Conservation (phyloP, 2,329 filamentous ascomycete genomes). For the Teratosphaeria epicoccoides region DNA sequence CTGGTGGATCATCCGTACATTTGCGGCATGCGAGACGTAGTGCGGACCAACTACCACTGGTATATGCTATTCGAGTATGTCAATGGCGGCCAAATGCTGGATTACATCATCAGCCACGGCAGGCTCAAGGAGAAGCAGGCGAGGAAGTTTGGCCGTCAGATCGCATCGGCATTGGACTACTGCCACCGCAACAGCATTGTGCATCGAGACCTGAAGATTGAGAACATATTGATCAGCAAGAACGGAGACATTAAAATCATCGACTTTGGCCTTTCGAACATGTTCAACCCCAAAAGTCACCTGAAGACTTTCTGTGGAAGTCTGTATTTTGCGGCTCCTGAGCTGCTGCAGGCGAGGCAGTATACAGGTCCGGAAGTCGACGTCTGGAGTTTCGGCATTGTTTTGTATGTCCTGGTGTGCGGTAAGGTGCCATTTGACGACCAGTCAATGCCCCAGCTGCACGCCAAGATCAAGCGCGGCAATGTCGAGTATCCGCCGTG, state of each 20-base stretch:
- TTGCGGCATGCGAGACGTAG: constrained; percentile 87
- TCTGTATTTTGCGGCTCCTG: constrained; percentile 93
- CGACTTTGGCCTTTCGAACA: constrained; percentile 93
- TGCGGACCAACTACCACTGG: constrained; percentile 96
- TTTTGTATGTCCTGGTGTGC: constrained; percentile 91
- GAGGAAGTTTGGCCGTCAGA: constrained; percentile 93
- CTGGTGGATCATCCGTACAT: constrained; percentile 92
- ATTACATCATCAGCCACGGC: constrained; percentile 98
- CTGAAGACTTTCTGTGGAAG: constrained; percentile 97
- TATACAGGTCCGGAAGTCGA: constrained; percentile 97
- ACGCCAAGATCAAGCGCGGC: constrained; percentile 98
- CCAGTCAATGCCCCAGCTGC: constrained; percentile 95
- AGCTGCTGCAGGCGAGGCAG: constrained; percentile 82
- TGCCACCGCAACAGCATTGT: constrained; percentile 98
- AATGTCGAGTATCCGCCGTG: constrained; percentile 91
- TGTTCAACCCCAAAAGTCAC: constrained; percentile 75
- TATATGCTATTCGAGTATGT: constrained; percentile 99
- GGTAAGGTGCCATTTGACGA: constrained; percentile 98
- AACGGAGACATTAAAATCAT: constrained; percentile 99
- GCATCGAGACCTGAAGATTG: constrained; percentile 94
- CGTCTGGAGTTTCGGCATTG: constrained; percentile 97
- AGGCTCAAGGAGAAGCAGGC: constrained; percentile 97
- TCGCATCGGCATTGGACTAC: constrained; percentile 92
- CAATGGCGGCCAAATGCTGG: constrained; percentile 97
- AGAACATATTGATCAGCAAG: constrained; percentile 98